Evolutionary conservation across 805 yeast species (phyloP).

Genomic region (Wickerhamia fluorescens): DNA sequence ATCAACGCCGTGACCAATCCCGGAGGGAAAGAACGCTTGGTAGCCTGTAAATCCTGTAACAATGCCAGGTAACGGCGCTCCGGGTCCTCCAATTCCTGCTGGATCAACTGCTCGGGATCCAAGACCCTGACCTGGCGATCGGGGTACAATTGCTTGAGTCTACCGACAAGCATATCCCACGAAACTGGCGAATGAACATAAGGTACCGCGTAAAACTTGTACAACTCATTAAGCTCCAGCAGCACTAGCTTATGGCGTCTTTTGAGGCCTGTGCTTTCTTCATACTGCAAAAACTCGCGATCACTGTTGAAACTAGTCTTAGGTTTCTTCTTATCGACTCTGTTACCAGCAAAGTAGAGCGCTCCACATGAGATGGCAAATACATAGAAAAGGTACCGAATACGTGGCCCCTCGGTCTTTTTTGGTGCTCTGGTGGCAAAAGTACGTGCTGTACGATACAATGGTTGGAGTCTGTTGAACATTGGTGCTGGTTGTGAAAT

Average conservation of each 20-base stretch:
- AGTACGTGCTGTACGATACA: no score
- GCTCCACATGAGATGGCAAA: constrained; percentile 25
- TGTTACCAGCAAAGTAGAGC: constrained; percentile 23
- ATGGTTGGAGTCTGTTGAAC: no score
- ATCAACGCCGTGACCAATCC: constrained; percentile 49
- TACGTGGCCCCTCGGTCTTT: constrained; percentile 16
- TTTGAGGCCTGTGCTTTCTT: constrained; percentile 44
- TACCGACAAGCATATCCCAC: constrained; percentile 13
- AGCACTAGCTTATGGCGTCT: constrained; percentile 40
- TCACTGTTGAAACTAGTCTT: constrained; percentile 37
- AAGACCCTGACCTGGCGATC: constrained; percentile 31
- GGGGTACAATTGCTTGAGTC: constrained; percentile 7
- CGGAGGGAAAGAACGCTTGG: constrained; percentile 24
- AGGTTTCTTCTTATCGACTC: constrained; percentile 21
- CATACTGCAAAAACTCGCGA: constrained; percentile 42
- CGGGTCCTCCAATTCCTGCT: constrained; percentile 36
- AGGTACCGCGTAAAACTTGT: constrained; percentile 37
- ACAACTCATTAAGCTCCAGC: constrained; percentile 28
- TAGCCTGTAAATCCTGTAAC: constrained; percentile 36
- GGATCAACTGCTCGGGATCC: constrained; percentile 45
- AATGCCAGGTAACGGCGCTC: constrained; percentile 45
- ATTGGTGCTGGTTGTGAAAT: no score
- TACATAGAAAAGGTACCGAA: constrained; percentile 32
- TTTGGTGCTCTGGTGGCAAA: constrained; percentile 2
- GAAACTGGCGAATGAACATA: constrained; percentile 14